These are phyloP conservation scores for Zostera marina DNA, from an alignment of 116 monocot genomes.

Conservation along the genomic window DNA sequence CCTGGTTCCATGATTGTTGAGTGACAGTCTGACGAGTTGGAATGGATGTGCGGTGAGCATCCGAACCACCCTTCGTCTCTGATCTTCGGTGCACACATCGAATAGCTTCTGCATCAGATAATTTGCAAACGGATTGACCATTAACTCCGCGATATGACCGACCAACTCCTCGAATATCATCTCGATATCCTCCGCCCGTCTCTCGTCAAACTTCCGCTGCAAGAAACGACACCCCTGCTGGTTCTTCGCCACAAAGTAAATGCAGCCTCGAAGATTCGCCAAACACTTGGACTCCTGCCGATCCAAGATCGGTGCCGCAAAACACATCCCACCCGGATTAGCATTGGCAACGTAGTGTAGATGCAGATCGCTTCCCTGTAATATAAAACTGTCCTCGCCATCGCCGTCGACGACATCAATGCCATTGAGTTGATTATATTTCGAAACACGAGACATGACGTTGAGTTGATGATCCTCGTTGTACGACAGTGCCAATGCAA, in stretches of 20 bases:
- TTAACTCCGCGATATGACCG: constrained; percentile 36
- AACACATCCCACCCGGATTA: no score
- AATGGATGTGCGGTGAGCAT: constrained; percentile 20
- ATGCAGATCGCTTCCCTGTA: constrained; percentile 6
- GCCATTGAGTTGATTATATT: background rate
- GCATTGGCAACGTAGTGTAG: background rate
- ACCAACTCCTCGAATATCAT: constrained; percentile 39
- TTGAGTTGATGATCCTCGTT: no score
- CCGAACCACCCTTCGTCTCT: constrained; percentile 19
- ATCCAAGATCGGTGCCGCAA: background rate
- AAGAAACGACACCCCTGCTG: constrained; percentile 45
- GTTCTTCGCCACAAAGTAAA: constrained; percentile 39
- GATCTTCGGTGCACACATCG: constrained; percentile 30
- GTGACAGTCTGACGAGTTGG: constrained; percentile 27
- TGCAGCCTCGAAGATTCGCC: constrained; percentile 10
- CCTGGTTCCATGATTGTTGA: constrained; percentile 58
- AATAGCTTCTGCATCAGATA: constrained; percentile 69
- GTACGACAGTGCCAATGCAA: no score
- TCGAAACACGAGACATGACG: background rate
- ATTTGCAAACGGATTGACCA: constrained; percentile 50
- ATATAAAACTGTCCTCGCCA: constrained; percentile 6
- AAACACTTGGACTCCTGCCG: background rate
- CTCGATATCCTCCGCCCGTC: constrained; percentile 15
- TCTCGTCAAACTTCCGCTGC: constrained; percentile 37
- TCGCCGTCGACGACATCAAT: no score